Evolutionary conservation across 2,329 filamentous ascomycete species (phyloP).

Genomic region (Pseudogymnoascus sp.): DNA sequence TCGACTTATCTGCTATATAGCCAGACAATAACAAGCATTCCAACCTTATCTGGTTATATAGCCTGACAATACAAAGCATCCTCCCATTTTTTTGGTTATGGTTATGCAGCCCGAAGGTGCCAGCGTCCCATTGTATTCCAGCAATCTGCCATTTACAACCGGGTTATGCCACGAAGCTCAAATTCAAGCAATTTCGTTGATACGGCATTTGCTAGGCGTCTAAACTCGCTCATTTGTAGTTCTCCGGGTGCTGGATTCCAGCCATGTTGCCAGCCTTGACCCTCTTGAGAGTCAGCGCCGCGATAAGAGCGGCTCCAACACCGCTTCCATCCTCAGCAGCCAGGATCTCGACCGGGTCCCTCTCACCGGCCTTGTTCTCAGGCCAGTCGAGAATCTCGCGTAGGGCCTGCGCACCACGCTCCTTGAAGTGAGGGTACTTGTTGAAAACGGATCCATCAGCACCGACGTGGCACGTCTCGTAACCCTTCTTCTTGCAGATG

Average conservation of each 20-base stretch:
- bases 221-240: conserved; percentile 38
- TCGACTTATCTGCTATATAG: neutral
- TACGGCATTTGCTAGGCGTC: neutral
- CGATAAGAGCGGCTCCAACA: conserved; percentile 94
- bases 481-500: conserved; percentile 93
- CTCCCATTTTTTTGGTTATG: neutral
- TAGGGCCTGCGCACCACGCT: conserved; percentile 77
- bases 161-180: neutral
- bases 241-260: conserved; percentile 57
- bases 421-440: conserved; percentile 98
- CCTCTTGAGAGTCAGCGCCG: conserved; percentile 58
- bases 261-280: conserved; percentile 54
- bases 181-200: neutral
- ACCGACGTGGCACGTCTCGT: conserved; percentile 81
- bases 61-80: neutral
- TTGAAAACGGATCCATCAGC: conserved; percentile 98
- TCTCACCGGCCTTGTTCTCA: conserved; percentile 60
- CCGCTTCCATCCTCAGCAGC: conserved; percentile 92
- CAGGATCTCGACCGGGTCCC: conserved; percentile 80
- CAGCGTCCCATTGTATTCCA: neutral
- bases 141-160: neutral
- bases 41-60: neutral
- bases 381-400: conserved; percentile 95
- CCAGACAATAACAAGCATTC: conserved; percentile 1
- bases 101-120: neutral